Evolutionary conservation across 108 stramenopile genomes (phyloP), one percentile per base, ranked within the genome.

Genomic region (Cylindrotheca closterium): DNA sequence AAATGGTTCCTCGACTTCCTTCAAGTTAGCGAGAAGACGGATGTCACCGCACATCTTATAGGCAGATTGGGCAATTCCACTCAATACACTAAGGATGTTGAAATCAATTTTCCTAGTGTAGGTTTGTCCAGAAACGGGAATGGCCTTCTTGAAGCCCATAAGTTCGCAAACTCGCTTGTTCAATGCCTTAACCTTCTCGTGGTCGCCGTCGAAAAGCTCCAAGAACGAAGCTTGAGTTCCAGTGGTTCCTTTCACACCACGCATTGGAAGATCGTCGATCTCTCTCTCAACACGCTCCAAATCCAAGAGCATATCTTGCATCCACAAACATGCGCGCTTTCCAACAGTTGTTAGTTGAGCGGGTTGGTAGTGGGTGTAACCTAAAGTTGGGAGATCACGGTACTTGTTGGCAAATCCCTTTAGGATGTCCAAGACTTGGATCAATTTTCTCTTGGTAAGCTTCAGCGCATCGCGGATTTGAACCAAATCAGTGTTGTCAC

Each of bases 31-130:
- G 45, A 99, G 77, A 21, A 98, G 82, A 25, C 98, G 95, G 49
- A 99, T 93, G 66, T 99, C 98, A 27, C 95, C 94, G 67, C 96
- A 96, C 98, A 99, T 98, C 67, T 98, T 98, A 83, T 98, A 94
- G 21, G 97, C 97, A 27, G 82, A 82, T 78, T 98, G 97, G 0
- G 96, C 91, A 66, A 99, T 87, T 18, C 96, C 98, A 62, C 90
- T 91, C 22, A 99, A 79, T 5, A 94, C 70, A 49, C 87, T 81
- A 53, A 99, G 64, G 31, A 96, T 75, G 79, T 81, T 65, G 73
- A 86, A 98, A 69, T 97, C 96, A 58, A 98, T 93, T 77, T 98
- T 98, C 42, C 98, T 90, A n/a, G 94, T 96, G 80, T 98, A 98
- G n/a, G 97, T 98, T 76, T 99, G 98, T 22, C 97, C 97, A 29